Percentiles rank a stretch among this genome's conserved stretches.
These are phyloP conservation scores for Saksenaea vasiformis DNA, from an alignment of 371 early-diverging fungal species.

Conservation along the genomic window DNA sequence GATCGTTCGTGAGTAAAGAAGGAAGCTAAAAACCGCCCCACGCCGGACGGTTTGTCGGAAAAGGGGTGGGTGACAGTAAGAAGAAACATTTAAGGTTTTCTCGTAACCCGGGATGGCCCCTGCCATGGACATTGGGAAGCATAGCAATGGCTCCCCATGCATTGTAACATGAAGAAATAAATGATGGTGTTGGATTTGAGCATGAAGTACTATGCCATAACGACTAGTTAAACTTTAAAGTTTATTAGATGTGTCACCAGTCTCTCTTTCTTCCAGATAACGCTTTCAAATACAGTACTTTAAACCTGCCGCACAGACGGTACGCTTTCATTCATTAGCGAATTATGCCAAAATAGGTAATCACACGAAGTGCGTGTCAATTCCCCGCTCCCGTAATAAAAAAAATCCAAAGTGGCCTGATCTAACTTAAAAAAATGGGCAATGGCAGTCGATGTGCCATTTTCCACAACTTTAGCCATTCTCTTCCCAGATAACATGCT, in stretches of 20 bases:
- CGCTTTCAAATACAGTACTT: background rate
- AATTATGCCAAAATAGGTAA: constrained; percentile 1
- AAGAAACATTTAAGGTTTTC: background rate
- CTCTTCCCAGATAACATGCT: no score
- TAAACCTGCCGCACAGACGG: background rate
- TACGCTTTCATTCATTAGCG: background rate
- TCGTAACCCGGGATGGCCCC: constrained; percentile 5
- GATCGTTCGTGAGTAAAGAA: background rate
- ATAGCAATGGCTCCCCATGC: background rate
- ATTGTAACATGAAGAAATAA: constrained; percentile 2
- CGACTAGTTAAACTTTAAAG: background rate
- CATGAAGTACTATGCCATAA: background rate
- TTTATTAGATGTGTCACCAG: background rate
- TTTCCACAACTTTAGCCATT: no score
- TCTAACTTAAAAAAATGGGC: background rate
- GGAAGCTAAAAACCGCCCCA: background rate
- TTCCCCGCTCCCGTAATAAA: constrained; percentile 2
- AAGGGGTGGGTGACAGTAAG: background rate
- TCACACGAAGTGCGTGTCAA: constrained; percentile 4
- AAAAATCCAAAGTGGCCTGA: constrained; percentile 1
- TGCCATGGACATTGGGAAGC: background rate
- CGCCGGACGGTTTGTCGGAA: background rate
- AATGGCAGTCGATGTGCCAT: background rate
- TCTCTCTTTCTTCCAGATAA: background rate
- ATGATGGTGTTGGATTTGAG: background rate